phyloP scores from a whole-genome alignment of 768 basidiomycete genomes.

The Collybiopsis confluens region DNA sequence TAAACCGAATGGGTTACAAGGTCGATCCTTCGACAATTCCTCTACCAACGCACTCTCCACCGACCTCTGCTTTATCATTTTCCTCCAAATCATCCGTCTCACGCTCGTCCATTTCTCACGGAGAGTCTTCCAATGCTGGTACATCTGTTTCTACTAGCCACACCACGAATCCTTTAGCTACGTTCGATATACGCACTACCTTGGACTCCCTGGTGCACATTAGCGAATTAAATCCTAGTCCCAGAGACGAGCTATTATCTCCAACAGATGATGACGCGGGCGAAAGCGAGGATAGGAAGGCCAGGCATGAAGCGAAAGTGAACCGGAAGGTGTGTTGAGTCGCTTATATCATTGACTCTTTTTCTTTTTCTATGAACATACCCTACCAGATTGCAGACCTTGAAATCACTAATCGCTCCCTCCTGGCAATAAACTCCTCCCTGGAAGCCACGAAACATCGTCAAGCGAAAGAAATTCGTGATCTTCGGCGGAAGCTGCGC shows the following conservation, averaged over 20 bases:
- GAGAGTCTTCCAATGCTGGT: constrained; percentile 32
- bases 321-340: constrained; percentile 66
- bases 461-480: constrained; percentile 82
- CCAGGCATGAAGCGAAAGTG: constrained; percentile 74
- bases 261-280: constrained; percentile 29
- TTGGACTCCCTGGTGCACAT: constrained; percentile 40
- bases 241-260: constrained; percentile 20
- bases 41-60: constrained; percentile 68
- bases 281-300: constrained; percentile 43
- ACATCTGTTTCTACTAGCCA: constrained; percentile 16
- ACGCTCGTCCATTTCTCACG: constrained; percentile 41
- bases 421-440: constrained; percentile 79
- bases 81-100: constrained; percentile 76
- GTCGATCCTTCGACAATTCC: constrained; percentile 56
- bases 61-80: constrained; percentile 65
- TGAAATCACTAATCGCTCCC: constrained; percentile 84
- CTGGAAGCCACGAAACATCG: constrained; percentile 76
- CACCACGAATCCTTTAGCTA: background rate
- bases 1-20: constrained; percentile 26
- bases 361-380: background rate
- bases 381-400: constrained; percentile 76
- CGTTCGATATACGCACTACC: constrained; percentile 26
- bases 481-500: constrained; percentile 75
- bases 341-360: background rate
- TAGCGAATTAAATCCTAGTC: constrained; percentile 22